Evolutionary conservation across 768 basidiomycete genomes (phyloP).

Genomic region (Pulveroboletus ravenelii): DNA sequence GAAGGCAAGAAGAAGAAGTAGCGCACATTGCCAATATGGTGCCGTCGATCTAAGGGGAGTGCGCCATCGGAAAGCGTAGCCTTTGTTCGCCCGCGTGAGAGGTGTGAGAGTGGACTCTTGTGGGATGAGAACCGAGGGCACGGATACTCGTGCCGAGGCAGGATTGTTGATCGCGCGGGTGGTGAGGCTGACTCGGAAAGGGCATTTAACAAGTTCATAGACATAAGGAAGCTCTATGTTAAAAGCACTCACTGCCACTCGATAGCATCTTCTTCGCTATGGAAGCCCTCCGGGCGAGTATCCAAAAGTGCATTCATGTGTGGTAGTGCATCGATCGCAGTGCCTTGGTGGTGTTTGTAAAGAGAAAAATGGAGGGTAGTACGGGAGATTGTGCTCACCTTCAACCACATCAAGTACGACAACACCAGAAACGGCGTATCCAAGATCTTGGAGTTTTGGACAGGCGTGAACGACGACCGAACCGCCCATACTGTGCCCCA

Average conservation of each 20-base stretch:
- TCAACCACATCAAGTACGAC: constrained; percentile 87
- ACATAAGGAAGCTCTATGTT: neutral
- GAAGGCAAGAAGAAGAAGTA: neutral
- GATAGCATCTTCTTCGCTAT: constrained; percentile 77
- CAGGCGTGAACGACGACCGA: constrained; percentile 76
- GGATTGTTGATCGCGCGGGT: constrained; percentile 81
- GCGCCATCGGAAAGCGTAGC: constrained; percentile 60
- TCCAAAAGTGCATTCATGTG: constrained; percentile 88
- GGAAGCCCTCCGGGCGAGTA: constrained; percentile 81
- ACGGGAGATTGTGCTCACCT: constrained; percentile 41
- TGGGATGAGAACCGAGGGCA: constrained; percentile 70
- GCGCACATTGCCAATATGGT: constrained; percentile 84
- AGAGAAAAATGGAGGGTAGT: neutral
- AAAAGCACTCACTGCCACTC: constrained; percentile 84
- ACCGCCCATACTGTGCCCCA: constrained; percentile 98
- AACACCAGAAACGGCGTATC: constrained; percentile 72
- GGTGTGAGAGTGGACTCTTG: constrained; percentile 34
- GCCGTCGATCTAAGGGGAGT: constrained; percentile 81
- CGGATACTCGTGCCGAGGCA: constrained; percentile 81
- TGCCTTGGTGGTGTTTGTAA: constrained; percentile 45
- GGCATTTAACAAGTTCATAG: neutral
- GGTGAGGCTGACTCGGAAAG: constrained; percentile 46
- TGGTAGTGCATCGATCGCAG: constrained; percentile 88
- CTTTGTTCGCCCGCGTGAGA: constrained; percentile 23
- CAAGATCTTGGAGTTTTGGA: constrained; percentile 57